phyloP scores from a whole-genome alignment of 257 asterid genomes.

The Solanum chmielewskii region DNA sequence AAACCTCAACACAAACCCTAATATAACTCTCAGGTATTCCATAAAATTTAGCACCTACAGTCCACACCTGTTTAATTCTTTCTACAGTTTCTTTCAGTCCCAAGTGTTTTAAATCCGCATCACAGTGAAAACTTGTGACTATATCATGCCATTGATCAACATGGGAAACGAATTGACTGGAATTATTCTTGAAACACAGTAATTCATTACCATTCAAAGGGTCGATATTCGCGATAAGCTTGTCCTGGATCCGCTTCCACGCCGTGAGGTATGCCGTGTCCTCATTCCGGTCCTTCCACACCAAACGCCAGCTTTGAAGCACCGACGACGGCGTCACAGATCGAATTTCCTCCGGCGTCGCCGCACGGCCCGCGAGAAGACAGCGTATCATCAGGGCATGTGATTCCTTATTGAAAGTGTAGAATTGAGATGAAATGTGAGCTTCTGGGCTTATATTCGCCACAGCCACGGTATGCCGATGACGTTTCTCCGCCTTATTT shows the following conservation, averaged over 20 bases:
- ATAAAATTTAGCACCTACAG: constrained; percentile 95
- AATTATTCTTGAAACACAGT: constrained; percentile 86
- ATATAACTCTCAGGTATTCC: constrained; percentile 96
- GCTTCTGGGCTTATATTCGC: constrained; percentile 57
- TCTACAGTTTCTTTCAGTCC: constrained; percentile 83
- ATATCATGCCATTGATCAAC: constrained; percentile 96
- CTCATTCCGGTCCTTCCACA: constrained; percentile 96
- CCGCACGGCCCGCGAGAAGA: constrained; percentile 55
- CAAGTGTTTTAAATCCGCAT: constrained; percentile 66
- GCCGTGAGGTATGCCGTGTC: constrained; percentile 92
- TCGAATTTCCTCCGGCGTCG: constrained; percentile 86
- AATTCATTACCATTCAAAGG: constrained; percentile 33
- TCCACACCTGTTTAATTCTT: constrained; percentile 85
- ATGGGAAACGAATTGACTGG: constrained; percentile 70
- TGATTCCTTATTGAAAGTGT: constrained; percentile 78
- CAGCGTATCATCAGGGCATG: constrained; percentile 69
- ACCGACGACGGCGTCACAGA: constrained; percentile 59
- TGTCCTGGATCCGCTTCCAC: constrained; percentile 97
- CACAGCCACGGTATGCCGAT: not conserved
- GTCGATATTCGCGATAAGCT: constrained; percentile 46
- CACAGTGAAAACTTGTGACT: constrained; percentile 71
- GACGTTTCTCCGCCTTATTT: not conserved
- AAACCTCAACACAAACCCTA: constrained; percentile 64
- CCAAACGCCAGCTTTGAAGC: constrained; percentile 87
- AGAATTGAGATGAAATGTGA: constrained; percentile 87